Base-by-base conservation (phyloP, 306 rosid genomes). In the Pyrus bretschneideri region DNA sequence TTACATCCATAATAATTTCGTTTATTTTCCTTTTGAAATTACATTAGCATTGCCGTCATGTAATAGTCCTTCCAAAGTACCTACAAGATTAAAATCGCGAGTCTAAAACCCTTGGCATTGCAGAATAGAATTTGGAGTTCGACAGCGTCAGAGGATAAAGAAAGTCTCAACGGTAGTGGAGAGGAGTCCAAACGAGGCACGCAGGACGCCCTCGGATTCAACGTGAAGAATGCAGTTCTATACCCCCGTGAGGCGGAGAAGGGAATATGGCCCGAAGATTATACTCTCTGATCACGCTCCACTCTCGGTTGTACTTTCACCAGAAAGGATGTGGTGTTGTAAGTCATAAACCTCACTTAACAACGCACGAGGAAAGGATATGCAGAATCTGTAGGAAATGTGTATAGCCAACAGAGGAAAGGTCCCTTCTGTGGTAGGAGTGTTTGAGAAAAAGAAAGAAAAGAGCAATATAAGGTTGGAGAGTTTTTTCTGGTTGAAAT, bases 201-300 rank as follows among this genome's bases (percentile, higher is more conserved):
- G 1, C 76, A 80, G 35, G 88, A 76, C 4, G 78, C 87, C 66
- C 69, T 87, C 49, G 98, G 97, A 44, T 91, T 91, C 63, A 80
- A 86, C 22, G 97, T 91, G 89, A 88, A 86, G 88, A 85, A 76
- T 15, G 98, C 96, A 13, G 86, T 76, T 80, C 73, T 94, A 6
- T 87, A 73, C 74, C 98, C 97, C 1, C 80, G 83, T 17, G 97
- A 93, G 87, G 91, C 79, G 38, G 98, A 93, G 89, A 86, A 69
- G 79, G 98, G 97, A 72, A 71, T 29, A 21, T 93, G 97, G 98
- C 98, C 97, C 0, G 97, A 90, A 55, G 81, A 86, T 67, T 93
- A 91, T 74, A 79, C 91, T 51, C 97, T 93, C 97, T 23, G 98
- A 93, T 85, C 98, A 91, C 67, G 96, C 97, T 6, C 78, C 82